Evolutionary conservation across 768 basidiomycete species (phyloP).

Genomic region (Piloderma croceum): DNA sequence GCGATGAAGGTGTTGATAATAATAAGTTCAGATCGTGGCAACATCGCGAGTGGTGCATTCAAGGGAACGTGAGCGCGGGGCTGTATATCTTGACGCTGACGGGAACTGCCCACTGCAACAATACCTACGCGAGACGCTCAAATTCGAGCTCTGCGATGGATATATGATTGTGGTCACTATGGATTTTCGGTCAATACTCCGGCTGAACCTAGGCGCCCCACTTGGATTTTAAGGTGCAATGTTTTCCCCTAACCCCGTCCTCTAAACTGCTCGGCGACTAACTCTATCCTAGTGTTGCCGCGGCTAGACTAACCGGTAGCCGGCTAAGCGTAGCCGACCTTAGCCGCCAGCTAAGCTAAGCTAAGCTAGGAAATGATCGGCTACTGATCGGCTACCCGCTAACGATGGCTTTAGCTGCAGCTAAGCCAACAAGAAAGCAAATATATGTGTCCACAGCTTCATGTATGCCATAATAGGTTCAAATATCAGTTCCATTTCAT

Average conservation of each 20-base stretch:
- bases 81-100: conserved; percentile 38
- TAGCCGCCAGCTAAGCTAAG: no score
- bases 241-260: conserved; percentile 5
- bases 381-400: no score
- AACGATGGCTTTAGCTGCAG: no score
- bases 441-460: no score
- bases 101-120: conserved; percentile 74
- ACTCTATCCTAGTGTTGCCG: no score
- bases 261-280: not conserved
- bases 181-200: conserved; percentile 65
- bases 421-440: no score
- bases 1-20: conserved; percentile 28
- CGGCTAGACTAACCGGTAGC: no score
- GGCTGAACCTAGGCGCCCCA: conserved; percentile 65
- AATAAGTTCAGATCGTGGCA: conserved; percentile 69
- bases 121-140: conserved; percentile 78
- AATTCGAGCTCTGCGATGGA: conserved; percentile 78
- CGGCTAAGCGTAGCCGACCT: no score
- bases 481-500: no score
- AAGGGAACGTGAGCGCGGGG: conserved; percentile 60
- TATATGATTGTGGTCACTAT: conserved; percentile 59
- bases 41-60: conserved; percentile 82
- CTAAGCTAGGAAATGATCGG: no score
- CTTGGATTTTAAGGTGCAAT: conserved; percentile 75
- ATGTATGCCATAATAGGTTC: no score